Conservation (phyloP, 345 rosid genomes). For the Luvunga scandens region DNA sequence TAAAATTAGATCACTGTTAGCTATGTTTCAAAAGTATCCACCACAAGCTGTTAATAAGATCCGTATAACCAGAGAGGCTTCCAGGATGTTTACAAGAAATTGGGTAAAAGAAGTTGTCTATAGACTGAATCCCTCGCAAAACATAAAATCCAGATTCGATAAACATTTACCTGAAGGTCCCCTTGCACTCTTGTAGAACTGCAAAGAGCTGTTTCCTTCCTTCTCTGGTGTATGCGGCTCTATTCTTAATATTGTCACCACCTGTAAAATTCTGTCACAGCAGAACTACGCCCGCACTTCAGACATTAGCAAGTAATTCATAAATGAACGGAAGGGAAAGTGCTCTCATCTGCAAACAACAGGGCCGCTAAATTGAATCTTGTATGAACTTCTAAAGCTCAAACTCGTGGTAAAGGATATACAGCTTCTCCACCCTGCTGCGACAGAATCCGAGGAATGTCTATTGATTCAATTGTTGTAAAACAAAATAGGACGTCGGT, state of each 20-base stretch:
- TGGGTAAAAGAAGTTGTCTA: neutral
- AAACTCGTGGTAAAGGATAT: too few relatives aligned
- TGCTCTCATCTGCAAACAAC: conserved; percentile 74
- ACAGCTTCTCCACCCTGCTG: too few relatives aligned
- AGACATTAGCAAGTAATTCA: conserved; percentile 7
- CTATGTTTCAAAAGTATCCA: neutral
- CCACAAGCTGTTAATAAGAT: neutral
- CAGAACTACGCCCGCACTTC: conserved; percentile 12
- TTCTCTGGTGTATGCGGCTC: conserved; percentile 81
- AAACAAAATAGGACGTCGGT: too few relatives aligned
- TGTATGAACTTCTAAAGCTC: conserved; percentile 39
- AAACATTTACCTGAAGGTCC: conserved; percentile 81
- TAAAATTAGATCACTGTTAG: too few relatives aligned
- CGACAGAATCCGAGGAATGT: too few relatives aligned
- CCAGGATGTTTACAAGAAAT: neutral
- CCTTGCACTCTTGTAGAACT: conserved; percentile 94
- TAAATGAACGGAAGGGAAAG: conserved; percentile 14
- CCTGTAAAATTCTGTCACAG: conserved; percentile 59
- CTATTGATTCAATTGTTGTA: too few relatives aligned
- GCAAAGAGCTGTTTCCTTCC: conserved; percentile 98
- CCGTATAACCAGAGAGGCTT: neutral
- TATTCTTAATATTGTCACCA: conserved; percentile 58
- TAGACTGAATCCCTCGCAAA: neutral
- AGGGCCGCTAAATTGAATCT: conserved; percentile 83
- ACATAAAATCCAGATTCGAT: conserved; percentile 11